A percentile compares a stretch with the other conserved stretches of the same genome.
Evolutionary conservation across 441 rosid species (phyloP).

Genomic region (Bruguiera hainesii): DNA sequence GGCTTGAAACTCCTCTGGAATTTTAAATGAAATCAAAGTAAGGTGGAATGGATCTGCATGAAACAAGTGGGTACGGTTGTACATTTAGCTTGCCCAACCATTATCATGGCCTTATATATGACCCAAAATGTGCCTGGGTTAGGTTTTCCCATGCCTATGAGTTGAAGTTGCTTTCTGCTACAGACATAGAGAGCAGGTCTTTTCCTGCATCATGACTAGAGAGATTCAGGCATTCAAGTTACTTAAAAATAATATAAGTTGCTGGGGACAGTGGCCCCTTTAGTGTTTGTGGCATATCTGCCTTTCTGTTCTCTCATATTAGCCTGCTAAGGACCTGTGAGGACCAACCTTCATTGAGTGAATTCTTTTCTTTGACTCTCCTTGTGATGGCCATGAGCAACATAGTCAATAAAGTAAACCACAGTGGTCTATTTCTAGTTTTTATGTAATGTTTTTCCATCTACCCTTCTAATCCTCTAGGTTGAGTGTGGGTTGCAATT

Average conservation of each 20-base stretch:
- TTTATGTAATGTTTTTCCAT: too few relatives aligned
- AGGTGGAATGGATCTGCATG: neutral
- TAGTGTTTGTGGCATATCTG: too few relatives aligned
- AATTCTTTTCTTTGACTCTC: too few relatives aligned
- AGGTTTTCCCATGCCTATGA: neutral
- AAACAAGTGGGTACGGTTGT: neutral
- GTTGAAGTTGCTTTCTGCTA: neutral
- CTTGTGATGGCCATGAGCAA: too few relatives aligned
- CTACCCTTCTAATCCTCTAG: too few relatives aligned
- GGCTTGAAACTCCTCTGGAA: neutral
- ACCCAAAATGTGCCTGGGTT: neutral
- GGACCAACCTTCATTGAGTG: too few relatives aligned
- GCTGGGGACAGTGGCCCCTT: neutral
- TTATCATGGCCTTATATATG: neutral
- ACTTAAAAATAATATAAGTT: neutral
- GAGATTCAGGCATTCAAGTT: neutral
- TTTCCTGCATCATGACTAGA: neutral
- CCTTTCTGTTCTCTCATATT: too few relatives aligned
- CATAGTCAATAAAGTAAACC: too few relatives aligned
- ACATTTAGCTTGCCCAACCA: neutral
- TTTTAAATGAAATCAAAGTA: neutral
- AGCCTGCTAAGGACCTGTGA: too few relatives aligned
- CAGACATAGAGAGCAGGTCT: neutral
- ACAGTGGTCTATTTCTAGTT: too few relatives aligned
- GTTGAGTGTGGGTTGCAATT: too few relatives aligned